Evolutionary conservation across 768 basidiomycete species (phyloP).

Genomic region (Tephrocybe sp.): DNA sequence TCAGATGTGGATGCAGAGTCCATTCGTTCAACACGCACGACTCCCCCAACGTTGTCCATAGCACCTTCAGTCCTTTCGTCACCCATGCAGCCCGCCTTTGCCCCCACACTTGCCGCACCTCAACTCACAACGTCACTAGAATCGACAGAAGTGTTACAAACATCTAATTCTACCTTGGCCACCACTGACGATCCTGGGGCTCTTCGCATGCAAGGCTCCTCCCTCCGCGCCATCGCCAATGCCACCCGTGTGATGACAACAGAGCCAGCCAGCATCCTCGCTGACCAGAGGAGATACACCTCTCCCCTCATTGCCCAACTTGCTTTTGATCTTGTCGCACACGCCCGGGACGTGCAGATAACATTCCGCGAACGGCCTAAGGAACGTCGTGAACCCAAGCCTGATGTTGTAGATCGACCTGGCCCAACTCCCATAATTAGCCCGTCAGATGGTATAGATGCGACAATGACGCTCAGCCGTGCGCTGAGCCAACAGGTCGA

Average conservation of each 20-base stretch:
- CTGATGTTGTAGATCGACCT: constrained; percentile 19
- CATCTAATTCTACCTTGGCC: constrained; percentile 14
- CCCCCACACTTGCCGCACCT: constrained; percentile 40
- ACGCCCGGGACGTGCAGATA: constrained; percentile 65
- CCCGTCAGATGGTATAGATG: constrained; percentile 39
- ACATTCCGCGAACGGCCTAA: constrained; percentile 47
- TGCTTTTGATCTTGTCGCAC: constrained; percentile 67
- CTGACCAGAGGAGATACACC: constrained; percentile 68
- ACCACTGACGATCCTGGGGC: constrained; percentile 25
- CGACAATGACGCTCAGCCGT: constrained; percentile 44
- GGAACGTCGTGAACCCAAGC: constrained; percentile 41
- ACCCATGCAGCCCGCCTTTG: constrained; percentile 38
- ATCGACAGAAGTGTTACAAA: constrained; percentile 20
- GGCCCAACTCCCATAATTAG: constrained; percentile 45
- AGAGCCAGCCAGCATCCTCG: constrained; percentile 72
- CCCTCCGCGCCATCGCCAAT: constrained; percentile 75
- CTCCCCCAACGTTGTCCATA: constrained; percentile 21
- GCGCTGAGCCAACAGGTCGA: constrained; percentile 40
- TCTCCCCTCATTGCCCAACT: constrained; percentile 58
- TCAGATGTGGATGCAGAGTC: constrained; percentile 40
- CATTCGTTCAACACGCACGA: constrained; percentile 28
- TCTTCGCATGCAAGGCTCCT: constrained; percentile 58
- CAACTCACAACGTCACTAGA: constrained; percentile 44
- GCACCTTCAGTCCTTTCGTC: constrained; percentile 34
- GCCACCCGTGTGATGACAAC: constrained; percentile 88